Conservation (phyloP, 306 rosid genomes). For the Abrus precatorius region DNA sequence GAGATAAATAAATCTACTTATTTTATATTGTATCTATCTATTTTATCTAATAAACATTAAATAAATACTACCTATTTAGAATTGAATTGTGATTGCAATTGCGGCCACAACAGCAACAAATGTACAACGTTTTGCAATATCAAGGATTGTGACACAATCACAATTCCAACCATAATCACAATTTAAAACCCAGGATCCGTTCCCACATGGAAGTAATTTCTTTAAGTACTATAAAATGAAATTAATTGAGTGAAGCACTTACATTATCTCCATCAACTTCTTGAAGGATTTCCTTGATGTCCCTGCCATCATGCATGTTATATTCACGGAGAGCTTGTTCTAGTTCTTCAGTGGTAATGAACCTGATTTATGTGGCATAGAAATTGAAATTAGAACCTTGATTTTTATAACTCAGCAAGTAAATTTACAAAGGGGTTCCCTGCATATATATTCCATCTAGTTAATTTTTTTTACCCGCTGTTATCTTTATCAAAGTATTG, state of each 20-base stretch:
- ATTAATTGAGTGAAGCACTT: constrained; percentile 42
- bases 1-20: too few species aligned
- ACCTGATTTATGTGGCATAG: constrained; percentile 53
- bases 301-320: constrained; percentile 90
- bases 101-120: too few species aligned
- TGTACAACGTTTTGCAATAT: too few species aligned
- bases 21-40: too few species aligned
- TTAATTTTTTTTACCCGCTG: constrained; percentile 73
- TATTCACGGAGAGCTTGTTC: constrained; percentile 90
- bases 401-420: background rate
- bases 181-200: background rate
- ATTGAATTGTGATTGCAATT: too few species aligned
- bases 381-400: background rate
- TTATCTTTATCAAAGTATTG: constrained; percentile 91
- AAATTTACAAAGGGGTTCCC: background rate
- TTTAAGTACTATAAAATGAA: background rate
- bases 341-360: constrained; percentile 86
- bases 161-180: too few species aligned
- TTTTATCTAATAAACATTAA: too few species aligned
- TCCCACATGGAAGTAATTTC: background rate
- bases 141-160: too few species aligned
- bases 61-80: too few species aligned
- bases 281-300: constrained; percentile 78
- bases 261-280: constrained; percentile 93
- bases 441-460: background rate